Base-by-base conservation (phyloP, 2,329 filamentous ascomycete species). In the Cladosporium sp. region DNA sequence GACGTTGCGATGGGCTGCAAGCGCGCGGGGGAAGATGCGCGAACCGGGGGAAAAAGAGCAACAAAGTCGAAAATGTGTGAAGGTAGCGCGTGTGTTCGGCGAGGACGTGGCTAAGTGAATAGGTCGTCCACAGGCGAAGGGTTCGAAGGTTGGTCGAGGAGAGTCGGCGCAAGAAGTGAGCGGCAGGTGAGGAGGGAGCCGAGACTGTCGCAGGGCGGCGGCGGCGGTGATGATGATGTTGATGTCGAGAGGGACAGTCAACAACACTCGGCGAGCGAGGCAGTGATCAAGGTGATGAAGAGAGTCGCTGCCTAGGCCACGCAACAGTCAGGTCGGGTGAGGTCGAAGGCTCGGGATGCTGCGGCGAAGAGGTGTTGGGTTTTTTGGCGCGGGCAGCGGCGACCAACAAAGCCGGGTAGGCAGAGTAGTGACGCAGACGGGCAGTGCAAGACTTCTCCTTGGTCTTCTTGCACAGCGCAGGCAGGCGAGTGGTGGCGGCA, bases 71-170 rank as follows among this genome's bases (percentile, higher is more conserved):
- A 42, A 42, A 18, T 19, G 25, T 16, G 13, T 15, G 32, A 35
- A 16, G 13, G 32, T 13, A 25, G 45, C 36, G 27, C 35, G 45
- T 33, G 38, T n/a, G 30, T 36, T 55, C 46, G 42, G 36, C 38
- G 45, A 25, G 54, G 57, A 59, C 58, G 61, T 57, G 53, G 55
- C 63, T 64, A 63, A 65, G 54, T 64, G 54, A 65, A 65, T 64
- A 65, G 63, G 55, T 65, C 63, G 61, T 58, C 57, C 54, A 32
- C 40, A 43, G 40, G 39, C 30, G 39, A 42, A 39, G 36, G 11
- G 45, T 30, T 40, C 20, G 15, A 46, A 35, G 38, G 19, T 11
- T 8, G 38, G 38, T 41, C 25, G 38, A 25, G 39, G 20, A 30
- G 27, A 18, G 45, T 18, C 27, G 45, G 38, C 45, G 45, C 45